phyloP scores from a whole-genome alignment of 2,329 filamentous ascomycete genomes.

The Ustilaginoidea virens region DNA sequence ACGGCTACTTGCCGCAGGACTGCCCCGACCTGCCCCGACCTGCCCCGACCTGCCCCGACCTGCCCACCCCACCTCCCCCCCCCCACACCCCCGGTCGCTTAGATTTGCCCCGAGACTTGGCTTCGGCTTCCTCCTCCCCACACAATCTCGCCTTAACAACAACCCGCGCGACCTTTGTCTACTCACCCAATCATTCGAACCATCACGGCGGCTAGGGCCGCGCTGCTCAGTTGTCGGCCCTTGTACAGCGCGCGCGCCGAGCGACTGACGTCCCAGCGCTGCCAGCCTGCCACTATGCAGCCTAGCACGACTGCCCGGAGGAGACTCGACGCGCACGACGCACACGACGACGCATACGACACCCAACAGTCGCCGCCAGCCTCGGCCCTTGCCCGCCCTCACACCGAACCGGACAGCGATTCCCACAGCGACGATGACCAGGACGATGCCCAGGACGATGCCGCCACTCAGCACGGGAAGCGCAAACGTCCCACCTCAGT shows the following conservation, averaged over 20 bases:
- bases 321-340: too few relatives aligned
- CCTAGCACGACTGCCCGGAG: conserved; percentile 6
- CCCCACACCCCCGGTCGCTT: conserved; percentile 5
- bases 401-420: conserved; percentile 30
- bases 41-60: background rate
- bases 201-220: too few relatives aligned
- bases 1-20: too few relatives aligned
- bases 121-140: background rate
- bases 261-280: too few relatives aligned
- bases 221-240: too few relatives aligned
- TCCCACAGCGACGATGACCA: conserved; percentile 34
- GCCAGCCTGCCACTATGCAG: conserved; percentile 11
- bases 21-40: too few relatives aligned
- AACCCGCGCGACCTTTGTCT: conserved; percentile 1
- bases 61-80: background rate
- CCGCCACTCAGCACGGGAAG: conserved; percentile 25
- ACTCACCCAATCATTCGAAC: too few relatives aligned
- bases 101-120: conserved; percentile 6
- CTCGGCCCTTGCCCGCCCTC: conserved; percentile 18
- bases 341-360: too few relatives aligned
- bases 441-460: conserved; percentile 22
- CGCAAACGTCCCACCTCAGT: conserved; percentile 46
- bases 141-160: conserved; percentile 2
- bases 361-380: too few relatives aligned
- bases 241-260: too few relatives aligned